phyloP scores from a whole-genome alignment of 208 protist genomes.

The Acanthamoeba divionensis region DNA sequence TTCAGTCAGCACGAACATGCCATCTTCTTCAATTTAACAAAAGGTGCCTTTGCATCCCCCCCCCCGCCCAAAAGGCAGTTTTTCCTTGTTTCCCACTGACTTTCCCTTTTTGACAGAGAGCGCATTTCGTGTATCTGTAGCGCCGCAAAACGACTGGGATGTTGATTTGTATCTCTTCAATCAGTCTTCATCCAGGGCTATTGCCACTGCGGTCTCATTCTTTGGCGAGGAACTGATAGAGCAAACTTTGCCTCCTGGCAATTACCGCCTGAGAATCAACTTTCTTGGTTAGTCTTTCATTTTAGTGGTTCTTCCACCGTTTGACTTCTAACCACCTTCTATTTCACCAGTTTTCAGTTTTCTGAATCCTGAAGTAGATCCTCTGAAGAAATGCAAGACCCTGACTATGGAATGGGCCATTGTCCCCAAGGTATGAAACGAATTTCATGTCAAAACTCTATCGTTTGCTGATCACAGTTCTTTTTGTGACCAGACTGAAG shows the following conservation, averaged over 20 bases:
- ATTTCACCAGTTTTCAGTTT: neutral
- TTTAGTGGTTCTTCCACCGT: neutral
- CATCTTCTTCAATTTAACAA: conserved; percentile 1
- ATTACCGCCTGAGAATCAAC: conserved; percentile 27
- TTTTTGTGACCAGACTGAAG: neutral
- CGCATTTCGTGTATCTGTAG: conserved; percentile 2
- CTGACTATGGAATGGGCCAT: conserved; percentile 28
- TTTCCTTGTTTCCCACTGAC: too few relatives aligned
- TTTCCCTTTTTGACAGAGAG: neutral
- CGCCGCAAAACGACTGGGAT: conserved; percentile 29
- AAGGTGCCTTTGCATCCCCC: neutral
- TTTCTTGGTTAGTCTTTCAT: neutral
- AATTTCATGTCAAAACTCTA: neutral
- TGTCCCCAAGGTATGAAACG: conserved; percentile 13
- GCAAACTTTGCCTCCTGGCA: neutral
- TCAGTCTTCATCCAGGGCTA: neutral
- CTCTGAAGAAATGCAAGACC: neutral
- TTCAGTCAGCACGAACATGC: neutral
- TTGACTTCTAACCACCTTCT: neutral
- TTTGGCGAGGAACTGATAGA: conserved; percentile 12
- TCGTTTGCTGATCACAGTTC: neutral
- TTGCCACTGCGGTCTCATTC: neutral
- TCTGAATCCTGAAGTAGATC: neutral
- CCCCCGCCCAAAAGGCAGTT: too few relatives aligned
- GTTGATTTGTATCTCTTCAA: conserved; percentile 24